These are phyloP conservation scores for Exophiala sideris DNA, from an alignment of 2,329 filamentous ascomycete species.

Conservation along the genomic window DNA sequence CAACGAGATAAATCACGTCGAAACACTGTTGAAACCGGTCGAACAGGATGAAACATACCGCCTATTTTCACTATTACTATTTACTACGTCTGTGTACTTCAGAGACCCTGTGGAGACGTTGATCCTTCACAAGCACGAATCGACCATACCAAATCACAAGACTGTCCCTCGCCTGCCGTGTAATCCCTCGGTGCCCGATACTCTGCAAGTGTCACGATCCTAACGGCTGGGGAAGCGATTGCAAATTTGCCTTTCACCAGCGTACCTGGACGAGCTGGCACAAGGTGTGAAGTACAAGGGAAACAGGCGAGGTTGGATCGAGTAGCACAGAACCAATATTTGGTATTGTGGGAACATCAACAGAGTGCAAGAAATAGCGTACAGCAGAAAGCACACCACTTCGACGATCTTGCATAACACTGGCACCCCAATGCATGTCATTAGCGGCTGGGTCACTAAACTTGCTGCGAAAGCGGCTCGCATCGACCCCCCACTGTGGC, in stretches of 20 bases:
- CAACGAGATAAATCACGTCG: no score
- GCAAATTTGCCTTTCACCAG: not conserved
- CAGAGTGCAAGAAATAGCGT: not conserved
- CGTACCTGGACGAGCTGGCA: not conserved
- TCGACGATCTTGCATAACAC: slow-evolving; percentile 14
- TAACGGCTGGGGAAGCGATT: not conserved
- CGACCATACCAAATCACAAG: no score
- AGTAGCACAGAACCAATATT: not conserved
- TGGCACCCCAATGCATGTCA: slow-evolving; percentile 8
- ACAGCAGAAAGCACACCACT: slow-evolving; percentile 11
- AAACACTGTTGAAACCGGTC: no score
- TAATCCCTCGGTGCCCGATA: not conserved
- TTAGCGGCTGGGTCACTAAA: not conserved
- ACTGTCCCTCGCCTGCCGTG: no score
- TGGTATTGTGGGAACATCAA: not conserved
- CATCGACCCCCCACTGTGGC: slow-evolving; percentile 12
- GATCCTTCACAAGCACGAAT: no score
- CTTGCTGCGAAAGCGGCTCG: slow-evolving; percentile 18
- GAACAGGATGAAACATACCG: no score
- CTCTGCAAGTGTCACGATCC: not conserved
- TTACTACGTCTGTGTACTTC: no score
- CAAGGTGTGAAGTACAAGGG: not conserved
- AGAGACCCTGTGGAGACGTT: no score
- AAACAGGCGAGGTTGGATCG: slow-evolving; percentile 6
- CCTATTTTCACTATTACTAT: no score